These are phyloP conservation scores for Lodderomyces theae DNA, from an alignment of 1,139 yeast genomes.

Conservation along the genomic window DNA sequence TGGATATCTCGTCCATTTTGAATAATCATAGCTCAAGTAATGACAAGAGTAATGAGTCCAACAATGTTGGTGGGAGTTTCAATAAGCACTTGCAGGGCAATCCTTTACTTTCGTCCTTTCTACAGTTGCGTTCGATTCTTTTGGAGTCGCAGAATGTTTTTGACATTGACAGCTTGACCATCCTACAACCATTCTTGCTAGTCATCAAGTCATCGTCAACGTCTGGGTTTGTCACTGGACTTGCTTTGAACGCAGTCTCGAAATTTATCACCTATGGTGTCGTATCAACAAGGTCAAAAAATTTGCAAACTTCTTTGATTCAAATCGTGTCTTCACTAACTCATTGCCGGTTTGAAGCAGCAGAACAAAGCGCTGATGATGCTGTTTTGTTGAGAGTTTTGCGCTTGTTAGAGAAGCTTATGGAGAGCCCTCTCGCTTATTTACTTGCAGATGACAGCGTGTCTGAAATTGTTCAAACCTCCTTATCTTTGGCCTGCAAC, in stretches of 20 bases:
- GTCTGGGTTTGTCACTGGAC: conserved; percentile 79
- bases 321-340: conserved; percentile 77
- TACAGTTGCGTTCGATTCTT: conserved; percentile 72
- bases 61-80: conserved; percentile 8
- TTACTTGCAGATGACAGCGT: conserved; percentile 76
- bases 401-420: conserved; percentile 65
- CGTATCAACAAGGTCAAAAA: conserved; percentile 40
- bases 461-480: conserved; percentile 87
- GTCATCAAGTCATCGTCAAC: conserved; percentile 85
- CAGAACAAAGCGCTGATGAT: conserved; percentile 91
- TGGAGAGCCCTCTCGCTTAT: conserved; percentile 62
- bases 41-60: conserved; percentile 7
- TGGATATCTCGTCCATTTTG: conserved; percentile 24
- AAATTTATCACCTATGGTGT: conserved; percentile 70
- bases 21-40: conserved; percentile 8
- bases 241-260: conserved; percentile 74
- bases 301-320: conserved; percentile 49
- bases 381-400: conserved; percentile 84
- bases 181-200: conserved; percentile 81
- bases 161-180: conserved; percentile 66
- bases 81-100: conserved; percentile 27
- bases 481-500: conserved; percentile 89
- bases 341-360: conserved; percentile 94
- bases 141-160: conserved; percentile 53
- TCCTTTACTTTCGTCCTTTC: conserved; percentile 78